Evolutionary conservation across 2,329 filamentous ascomycete genomes (phyloP).

Genomic region (Cercospora sp.): DNA sequence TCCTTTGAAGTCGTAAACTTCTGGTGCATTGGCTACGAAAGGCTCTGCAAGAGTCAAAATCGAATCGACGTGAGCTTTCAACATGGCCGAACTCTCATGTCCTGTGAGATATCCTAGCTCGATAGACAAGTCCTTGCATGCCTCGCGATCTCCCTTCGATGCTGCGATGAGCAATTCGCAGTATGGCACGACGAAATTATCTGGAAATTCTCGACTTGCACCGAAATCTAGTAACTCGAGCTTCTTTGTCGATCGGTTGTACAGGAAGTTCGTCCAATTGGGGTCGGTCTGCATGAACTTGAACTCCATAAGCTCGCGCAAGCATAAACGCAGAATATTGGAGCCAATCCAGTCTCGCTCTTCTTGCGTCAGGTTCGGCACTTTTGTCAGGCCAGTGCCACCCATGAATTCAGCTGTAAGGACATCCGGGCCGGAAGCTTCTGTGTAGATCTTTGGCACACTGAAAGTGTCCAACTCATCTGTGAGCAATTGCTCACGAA

Average conservation of each 20-base stretch:
- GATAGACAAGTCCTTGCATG: conserved; percentile 35
- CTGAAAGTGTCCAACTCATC: conserved; percentile 72
- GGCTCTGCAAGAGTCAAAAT: conserved; percentile 91
- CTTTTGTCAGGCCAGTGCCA: conserved; percentile 81
- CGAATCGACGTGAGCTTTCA: conserved; percentile 84
- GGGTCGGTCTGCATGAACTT: conserved; percentile 99
- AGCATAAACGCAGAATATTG: conserved; percentile 85
- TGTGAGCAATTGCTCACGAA: conserved; percentile 69
- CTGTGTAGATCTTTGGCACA: conserved; percentile 74
- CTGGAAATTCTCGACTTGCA: conserved; percentile 81
- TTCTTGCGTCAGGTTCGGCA: conserved; percentile 69
- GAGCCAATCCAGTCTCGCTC: conserved; percentile 96
- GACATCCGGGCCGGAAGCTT: conserved; percentile 82
- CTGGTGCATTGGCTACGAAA: conserved; percentile 73
- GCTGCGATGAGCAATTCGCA: conserved; percentile 78
- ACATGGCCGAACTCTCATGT: conserved; percentile 80
- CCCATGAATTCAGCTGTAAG: conserved; percentile 91
- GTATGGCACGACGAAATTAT: conserved; percentile 77
- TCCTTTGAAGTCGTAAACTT: conserved; percentile 85
- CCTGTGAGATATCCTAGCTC: conserved; percentile 81
- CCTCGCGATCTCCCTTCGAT: conserved; percentile 52
- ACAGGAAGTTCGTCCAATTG: conserved; percentile 99
- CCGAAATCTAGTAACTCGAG: conserved; percentile 96
- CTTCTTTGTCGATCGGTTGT: conserved; percentile 66
- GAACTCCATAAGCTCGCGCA: conserved; percentile 92